Conservation (phyloP, 2,329 filamentous ascomycete genomes). For the Botrytis elliptica region DNA sequence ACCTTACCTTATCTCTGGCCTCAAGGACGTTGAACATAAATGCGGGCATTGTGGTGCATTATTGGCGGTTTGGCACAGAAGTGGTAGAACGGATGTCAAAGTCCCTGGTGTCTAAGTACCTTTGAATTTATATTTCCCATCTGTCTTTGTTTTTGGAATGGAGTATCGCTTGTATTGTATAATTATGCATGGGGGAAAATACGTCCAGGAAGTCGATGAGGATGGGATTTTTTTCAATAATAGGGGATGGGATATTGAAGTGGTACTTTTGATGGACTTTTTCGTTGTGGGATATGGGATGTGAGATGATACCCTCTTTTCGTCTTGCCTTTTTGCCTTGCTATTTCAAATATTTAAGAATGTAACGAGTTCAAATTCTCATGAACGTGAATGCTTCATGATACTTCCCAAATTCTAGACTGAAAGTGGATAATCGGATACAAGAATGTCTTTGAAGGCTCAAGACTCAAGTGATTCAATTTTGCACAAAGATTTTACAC, state of each 20-base stretch:
- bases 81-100: slow-evolving; percentile 43
- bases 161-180: background rate
- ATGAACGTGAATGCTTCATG: background rate
- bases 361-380: background rate
- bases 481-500: background rate
- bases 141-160: background rate
- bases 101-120: slow-evolving; percentile 2
- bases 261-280: background rate
- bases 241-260: background rate
- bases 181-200: background rate
- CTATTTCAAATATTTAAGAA: background rate
- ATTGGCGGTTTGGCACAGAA: slow-evolving; percentile 45
- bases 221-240: background rate
- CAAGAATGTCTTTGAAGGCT: background rate
- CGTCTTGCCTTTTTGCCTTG: background rate
- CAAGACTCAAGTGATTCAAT: background rate
- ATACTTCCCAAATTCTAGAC: no score
- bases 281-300: background rate
- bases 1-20: slow-evolving; percentile 44
- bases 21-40: slow-evolving; percentile 47
- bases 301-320: slow-evolving; percentile 14
- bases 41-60: slow-evolving; percentile 44
- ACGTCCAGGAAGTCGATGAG: background rate
- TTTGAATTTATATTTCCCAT: background rate
- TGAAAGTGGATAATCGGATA: background rate